These are phyloP conservation scores for Chalciporus sp. DNA, from an alignment of 1,284 basidiomycete species.

Conservation along the genomic window DNA sequence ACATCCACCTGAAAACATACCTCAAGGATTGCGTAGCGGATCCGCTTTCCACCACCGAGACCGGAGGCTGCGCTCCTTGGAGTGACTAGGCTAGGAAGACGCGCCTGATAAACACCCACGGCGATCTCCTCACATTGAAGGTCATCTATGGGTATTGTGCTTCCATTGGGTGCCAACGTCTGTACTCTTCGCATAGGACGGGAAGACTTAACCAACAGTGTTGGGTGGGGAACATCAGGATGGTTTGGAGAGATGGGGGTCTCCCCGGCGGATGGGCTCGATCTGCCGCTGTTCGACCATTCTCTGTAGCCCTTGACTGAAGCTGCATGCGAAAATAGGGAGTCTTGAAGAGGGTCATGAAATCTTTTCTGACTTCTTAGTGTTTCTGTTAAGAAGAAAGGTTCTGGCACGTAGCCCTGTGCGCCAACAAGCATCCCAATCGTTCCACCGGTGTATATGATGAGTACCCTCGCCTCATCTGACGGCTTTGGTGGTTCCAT, in stretches of 20 bases:
- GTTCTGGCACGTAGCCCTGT: constrained; percentile 85
- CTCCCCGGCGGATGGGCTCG: constrained; percentile 42
- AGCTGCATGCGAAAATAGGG: constrained; percentile 72
- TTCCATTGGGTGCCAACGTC: constrained; percentile 37
- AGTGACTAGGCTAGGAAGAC: constrained; percentile 75
- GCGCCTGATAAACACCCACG: constrained; percentile 67
- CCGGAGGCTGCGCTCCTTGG: constrained; percentile 67
- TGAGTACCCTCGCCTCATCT: constrained; percentile 78
- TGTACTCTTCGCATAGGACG: constrained; percentile 59
- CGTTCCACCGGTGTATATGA: constrained; percentile 85
- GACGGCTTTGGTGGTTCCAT: constrained; percentile 54
- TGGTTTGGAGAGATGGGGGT: background rate
- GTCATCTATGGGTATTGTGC: constrained; percentile 28
- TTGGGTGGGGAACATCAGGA: constrained; percentile 43
- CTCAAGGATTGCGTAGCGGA: constrained; percentile 81
- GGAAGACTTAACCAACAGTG: constrained; percentile 70
- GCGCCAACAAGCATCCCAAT: constrained; percentile 84
- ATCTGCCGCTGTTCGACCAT: constrained; percentile 64
- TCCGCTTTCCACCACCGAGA: constrained; percentile 62
- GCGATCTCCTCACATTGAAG: constrained; percentile 54
- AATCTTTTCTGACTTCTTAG: constrained; percentile 81
- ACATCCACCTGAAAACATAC: constrained; percentile 40
- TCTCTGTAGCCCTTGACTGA: constrained; percentile 74
- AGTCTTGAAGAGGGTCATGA: constrained; percentile 82
- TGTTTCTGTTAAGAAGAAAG: constrained; percentile 83